Evolutionary conservation across 345 rosid species (phyloP), one percentile per base, ranked within the genome.

Genomic region (Moricandia arvensis): DNA sequence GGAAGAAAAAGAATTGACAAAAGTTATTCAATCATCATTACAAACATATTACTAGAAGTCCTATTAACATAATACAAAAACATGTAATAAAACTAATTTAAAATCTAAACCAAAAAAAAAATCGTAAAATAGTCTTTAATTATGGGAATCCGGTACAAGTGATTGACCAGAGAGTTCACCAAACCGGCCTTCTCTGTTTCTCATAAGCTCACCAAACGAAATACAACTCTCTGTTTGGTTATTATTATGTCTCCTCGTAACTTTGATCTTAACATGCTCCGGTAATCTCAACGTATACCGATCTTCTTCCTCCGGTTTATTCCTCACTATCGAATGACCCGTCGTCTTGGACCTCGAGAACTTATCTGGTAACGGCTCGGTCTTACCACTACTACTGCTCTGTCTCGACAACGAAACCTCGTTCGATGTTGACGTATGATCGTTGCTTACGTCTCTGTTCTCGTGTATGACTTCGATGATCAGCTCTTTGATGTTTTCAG

Each of bases 271-370:
- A 54, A 86, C 87, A 67, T 88, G 78, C 6, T 88, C 86, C 24
- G 79, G 83, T 79, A 93, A 78, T 78, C 85, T 84, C 83, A 91
- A 63, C 0, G 77, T 88, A 69, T 85, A 84, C 78, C 69, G 74
- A 63, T 82, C 85, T 43, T 86, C 89, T 9, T 78, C 86, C 27
- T 72, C 86, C 38, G 78, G 74, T 62, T 74, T 71, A 49, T 57
- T 59, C 59, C 78, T 77, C 38, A 45, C 59, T n/a, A 89, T 71
- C 2, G 93, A 93, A 59, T 93, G 98, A 11, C 98, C 96, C 0
- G 97, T 93, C 0, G 98, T 82, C 47, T 88, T 84, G 0, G 90
- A 87, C 78, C 96, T 82, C 6, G 87, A 77, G 73, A 86, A 79
- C 13, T 80, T 83, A 54, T 79, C 84, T 6, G 76, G 81, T 3